phyloP scores from a whole-genome alignment of 208 protist species.

The Trypanosoma lewisi region DNA sequence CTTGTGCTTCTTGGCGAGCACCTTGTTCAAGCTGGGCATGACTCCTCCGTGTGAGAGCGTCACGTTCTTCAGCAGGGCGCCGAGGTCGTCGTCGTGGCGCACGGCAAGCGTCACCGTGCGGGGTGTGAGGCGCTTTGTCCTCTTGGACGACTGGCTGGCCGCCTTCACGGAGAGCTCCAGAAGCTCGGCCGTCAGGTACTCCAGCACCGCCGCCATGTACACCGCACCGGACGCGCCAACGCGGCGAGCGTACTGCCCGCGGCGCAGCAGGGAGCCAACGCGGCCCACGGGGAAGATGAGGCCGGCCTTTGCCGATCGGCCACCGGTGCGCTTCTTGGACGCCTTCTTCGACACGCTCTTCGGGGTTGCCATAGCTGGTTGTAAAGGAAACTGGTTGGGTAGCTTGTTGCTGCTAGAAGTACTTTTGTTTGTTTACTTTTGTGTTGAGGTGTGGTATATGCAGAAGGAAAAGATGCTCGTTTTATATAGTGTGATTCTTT shows the following conservation, averaged over 20 bases:
- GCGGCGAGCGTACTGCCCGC: constrained; percentile 95
- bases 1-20: not conserved
- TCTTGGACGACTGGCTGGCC: constrained; percentile 60
- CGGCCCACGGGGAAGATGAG: constrained; percentile 99
- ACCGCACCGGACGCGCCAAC: constrained; percentile 97
- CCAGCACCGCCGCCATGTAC: constrained; percentile 98
- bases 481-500: not conserved
- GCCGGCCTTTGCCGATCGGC: constrained; percentile 94
- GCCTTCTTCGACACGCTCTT: constrained; percentile 68
- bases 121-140: constrained; percentile 36
- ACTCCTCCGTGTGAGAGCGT: not conserved
- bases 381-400: not conserved
- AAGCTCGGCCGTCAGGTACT: constrained; percentile 94
- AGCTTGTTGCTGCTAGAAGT: too few species aligned
- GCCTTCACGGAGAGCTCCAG: constrained; percentile 84
- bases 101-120: not conserved
- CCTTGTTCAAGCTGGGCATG: not conserved
- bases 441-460: too few species aligned
- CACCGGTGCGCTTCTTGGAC: constrained; percentile 60
- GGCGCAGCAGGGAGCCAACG: constrained; percentile 94
- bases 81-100: not conserved
- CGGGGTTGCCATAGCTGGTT: constrained; percentile 50
- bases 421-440: too few species aligned
- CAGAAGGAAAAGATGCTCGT: not conserved
- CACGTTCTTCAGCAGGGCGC: not conserved